phyloP scores from a whole-genome alignment of 441 rosid genomes.

The Hypseocharis bilobata region DNA sequence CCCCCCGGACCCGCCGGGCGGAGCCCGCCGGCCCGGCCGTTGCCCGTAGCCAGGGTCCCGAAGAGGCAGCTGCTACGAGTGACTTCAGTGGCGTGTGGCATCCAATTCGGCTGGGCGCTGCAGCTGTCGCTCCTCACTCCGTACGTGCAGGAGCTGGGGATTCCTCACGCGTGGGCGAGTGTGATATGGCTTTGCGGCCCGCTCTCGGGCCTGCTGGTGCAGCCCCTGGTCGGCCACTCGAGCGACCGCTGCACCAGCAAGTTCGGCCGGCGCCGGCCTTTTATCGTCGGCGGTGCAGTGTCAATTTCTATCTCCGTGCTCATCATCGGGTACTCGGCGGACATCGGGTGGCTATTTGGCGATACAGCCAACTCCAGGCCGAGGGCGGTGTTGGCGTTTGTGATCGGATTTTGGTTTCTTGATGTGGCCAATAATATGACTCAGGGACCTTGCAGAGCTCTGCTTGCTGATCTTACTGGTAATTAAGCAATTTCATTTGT shows the following conservation, averaged over 20 bases:
- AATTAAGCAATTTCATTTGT: background rate
- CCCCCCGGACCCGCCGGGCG: too few species aligned
- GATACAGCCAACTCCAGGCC: conserved; percentile 45
- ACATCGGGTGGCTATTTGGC: conserved; percentile 82
- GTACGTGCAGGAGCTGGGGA: conserved; percentile 91
- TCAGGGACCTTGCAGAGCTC: conserved; percentile 93
- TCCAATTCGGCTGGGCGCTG: conserved; percentile 94
- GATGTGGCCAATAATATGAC: conserved; percentile 87
- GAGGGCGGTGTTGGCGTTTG: conserved; percentile 61
- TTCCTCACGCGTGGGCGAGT: conserved; percentile 93
- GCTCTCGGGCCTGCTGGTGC: conserved; percentile 75
- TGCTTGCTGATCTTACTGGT: conserved; percentile 94
- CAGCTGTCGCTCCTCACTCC: conserved; percentile 89
- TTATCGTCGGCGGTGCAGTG: conserved; percentile 50
- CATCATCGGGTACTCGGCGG: conserved; percentile 71
- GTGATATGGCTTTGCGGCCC: conserved; percentile 94
- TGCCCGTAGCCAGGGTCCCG: conserved; percentile 36
- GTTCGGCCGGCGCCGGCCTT: conserved; percentile 85
- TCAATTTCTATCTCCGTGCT: conserved; percentile 53
- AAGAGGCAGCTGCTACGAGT: conserved; percentile 66
- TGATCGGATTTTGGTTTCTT: conserved; percentile 89
- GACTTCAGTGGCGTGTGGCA: conserved; percentile 86
- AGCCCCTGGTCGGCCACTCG: conserved; percentile 77
- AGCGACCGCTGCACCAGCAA: conserved; percentile 79
- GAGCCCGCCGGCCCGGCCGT: conserved; percentile 23